These are phyloP conservation scores for Candida michaelii DNA, from an alignment of 805 yeast species.

Conservation along the genomic window DNA sequence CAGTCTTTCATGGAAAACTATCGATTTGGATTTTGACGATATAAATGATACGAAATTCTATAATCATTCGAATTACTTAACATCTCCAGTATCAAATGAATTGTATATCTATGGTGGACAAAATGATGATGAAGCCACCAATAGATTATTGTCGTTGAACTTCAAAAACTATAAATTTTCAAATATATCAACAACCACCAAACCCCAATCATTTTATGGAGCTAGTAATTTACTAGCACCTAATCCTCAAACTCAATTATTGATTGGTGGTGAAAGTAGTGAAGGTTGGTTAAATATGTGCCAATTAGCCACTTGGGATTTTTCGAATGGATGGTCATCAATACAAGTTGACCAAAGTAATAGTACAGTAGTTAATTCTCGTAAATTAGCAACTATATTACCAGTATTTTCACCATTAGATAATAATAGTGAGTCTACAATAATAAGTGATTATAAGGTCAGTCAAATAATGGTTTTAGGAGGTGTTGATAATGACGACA, in stretches of 20 bases:
- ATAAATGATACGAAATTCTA: slow-evolving; percentile 31
- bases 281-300: slow-evolving; percentile 71
- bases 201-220: slow-evolving; percentile 57
- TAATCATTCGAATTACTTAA: slow-evolving; percentile 41
- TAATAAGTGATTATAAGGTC: slow-evolving; percentile 33
- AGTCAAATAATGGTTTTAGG: slow-evolving; percentile 56
- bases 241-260: slow-evolving; percentile 45
- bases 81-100: slow-evolving; percentile 35
- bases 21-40: slow-evolving; percentile 20
- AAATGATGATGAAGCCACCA: slow-evolving; percentile 26
- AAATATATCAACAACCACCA: slow-evolving; percentile 47
- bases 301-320: slow-evolving; percentile 74
- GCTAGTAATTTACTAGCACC: slow-evolving; percentile 47
- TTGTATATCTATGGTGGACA: slow-evolving; percentile 59
- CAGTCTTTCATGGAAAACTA: slow-evolving; percentile 8
- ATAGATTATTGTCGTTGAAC: slow-evolving; percentile 47
- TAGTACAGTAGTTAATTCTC: slow-evolving; percentile 45
- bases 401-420: slow-evolving; percentile 47
- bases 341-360: slow-evolving; percentile 24
- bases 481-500: slow-evolving; percentile 41
- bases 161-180: slow-evolving; percentile 30
- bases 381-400: slow-evolving; percentile 52
- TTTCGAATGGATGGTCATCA: slow-evolving; percentile 66
- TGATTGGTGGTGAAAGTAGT: slow-evolving; percentile 66
- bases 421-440: slow-evolving; percentile 20